Conservation (phyloP, 495 filamentous ascomycete genomes). For the Staphylotrichum tortipilum region DNA sequence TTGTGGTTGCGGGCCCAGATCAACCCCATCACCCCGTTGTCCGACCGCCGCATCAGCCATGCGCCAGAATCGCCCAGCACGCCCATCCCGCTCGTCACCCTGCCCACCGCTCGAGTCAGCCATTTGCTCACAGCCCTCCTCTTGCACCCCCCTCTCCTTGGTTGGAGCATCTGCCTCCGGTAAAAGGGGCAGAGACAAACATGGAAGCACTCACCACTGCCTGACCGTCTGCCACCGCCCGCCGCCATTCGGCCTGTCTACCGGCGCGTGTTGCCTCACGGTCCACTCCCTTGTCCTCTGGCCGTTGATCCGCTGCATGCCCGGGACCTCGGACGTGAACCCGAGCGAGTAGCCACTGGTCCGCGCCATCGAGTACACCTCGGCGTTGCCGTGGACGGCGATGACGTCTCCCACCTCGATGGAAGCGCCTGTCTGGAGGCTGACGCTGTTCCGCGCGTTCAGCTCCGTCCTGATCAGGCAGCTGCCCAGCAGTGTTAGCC, state of each 20-base stretch:
- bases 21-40: slow-evolving; percentile 11
- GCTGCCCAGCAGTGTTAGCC: too few relatives aligned
- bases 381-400: slow-evolving; percentile 10
- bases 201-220: slow-evolving; percentile 1
- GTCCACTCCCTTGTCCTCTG: slow-evolving; percentile 10
- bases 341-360: slow-evolving; percentile 15
- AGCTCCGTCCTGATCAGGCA: slow-evolving; percentile 8
- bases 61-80: slow-evolving; percentile 14
- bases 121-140: too few relatives aligned
- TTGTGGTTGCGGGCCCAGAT: slow-evolving; percentile 15
- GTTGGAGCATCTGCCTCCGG: too few relatives aligned
- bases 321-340: slow-evolving; percentile 12
- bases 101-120: not conserved
- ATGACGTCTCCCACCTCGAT: not conserved
- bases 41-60: slow-evolving; percentile 13
- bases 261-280: slow-evolving; percentile 10
- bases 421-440: not conserved
- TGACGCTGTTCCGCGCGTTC: slow-evolving; percentile 8
- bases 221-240: slow-evolving; percentile 8
- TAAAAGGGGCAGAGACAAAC: too few relatives aligned
- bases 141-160: too few relatives aligned
- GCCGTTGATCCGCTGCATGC: slow-evolving; percentile 5
- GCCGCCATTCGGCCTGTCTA: not conserved
- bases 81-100: slow-evolving; percentile 12
- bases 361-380: slow-evolving; percentile 11